Conservation (phyloP, 345 rosid species). For the Lumnitzera racemosa region DNA sequence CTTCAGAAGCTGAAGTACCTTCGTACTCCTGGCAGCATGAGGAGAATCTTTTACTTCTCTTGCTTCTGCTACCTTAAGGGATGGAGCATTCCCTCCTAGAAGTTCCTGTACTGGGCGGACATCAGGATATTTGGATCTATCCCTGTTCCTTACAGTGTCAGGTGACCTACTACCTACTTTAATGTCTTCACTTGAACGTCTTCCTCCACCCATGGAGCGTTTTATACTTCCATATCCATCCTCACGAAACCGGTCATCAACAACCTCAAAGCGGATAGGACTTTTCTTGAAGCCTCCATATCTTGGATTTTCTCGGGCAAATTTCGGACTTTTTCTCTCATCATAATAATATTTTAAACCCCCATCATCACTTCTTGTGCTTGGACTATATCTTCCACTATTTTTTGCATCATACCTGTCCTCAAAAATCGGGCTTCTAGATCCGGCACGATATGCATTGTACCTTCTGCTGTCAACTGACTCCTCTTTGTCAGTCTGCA, state of each 20-base stretch:
- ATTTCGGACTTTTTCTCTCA: slow-evolving; percentile 50
- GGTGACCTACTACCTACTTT: slow-evolving; percentile 37
- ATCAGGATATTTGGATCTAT: slow-evolving; percentile 19
- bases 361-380: slow-evolving; percentile 37
- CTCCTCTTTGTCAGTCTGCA: slow-evolving; percentile 43
- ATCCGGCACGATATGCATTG: slow-evolving; percentile 22
- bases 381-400: slow-evolving; percentile 22
- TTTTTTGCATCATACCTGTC: slow-evolving; percentile 23
- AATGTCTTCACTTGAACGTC: slow-evolving; percentile 23
- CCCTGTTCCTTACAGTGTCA: slow-evolving; percentile 24
- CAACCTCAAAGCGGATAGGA: slow-evolving; percentile 71
- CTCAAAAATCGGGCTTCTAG: slow-evolving; percentile 33
- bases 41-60: background rate
- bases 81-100: slow-evolving; percentile 19
- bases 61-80: slow-evolving; percentile 5
- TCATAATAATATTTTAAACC: slow-evolving; percentile 32
- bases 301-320: slow-evolving; percentile 33
- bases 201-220: slow-evolving; percentile 17
- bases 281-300: slow-evolving; percentile 37
- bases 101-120: slow-evolving; percentile 29
- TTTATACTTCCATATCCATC: slow-evolving; percentile 25
- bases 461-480: slow-evolving; percentile 30
- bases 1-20: background rate
- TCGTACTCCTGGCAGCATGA: background rate
- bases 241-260: slow-evolving; percentile 72